Evolutionary conservation across 768 basidiomycete genomes (phyloP).

Genomic region (Hydnomerulius pinastri): DNA sequence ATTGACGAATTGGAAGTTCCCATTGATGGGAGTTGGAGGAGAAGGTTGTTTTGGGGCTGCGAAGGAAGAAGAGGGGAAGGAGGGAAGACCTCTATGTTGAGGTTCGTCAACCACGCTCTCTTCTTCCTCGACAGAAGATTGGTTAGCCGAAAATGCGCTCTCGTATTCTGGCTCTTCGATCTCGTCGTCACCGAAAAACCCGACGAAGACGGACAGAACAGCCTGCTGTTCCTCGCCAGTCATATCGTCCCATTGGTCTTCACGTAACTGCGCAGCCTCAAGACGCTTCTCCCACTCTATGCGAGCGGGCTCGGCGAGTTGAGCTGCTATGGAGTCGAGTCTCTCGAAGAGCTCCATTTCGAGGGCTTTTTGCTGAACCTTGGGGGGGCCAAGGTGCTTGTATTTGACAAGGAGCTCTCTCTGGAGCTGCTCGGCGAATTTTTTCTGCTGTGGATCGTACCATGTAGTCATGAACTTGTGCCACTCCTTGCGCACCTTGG

Average conservation of each 20-base stretch:
- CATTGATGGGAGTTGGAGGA: constrained; percentile 18
- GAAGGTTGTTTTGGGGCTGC: constrained; percentile 1
- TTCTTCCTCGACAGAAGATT: constrained; percentile 20
- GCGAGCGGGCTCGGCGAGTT: constrained; percentile 32
- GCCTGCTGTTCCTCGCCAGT: constrained; percentile 32
- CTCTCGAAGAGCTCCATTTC: constrained; percentile 30
- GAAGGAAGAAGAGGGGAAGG: background rate
- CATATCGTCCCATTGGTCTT: constrained; percentile 35
- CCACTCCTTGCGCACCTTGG: constrained; percentile 35
- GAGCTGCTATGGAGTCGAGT: constrained; percentile 20
- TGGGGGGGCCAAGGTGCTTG: constrained; percentile 26
- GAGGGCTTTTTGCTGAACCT: constrained; percentile 30
- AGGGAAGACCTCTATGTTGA: constrained; percentile 4
- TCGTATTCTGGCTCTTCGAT: constrained; percentile 20
- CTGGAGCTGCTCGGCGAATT: constrained; percentile 30
- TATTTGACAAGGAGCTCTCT: constrained; percentile 33
- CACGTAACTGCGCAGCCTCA: constrained; percentile 27
- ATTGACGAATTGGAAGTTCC: constrained; percentile 28
- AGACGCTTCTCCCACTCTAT: constrained; percentile 37
- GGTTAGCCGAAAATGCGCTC: constrained; percentile 5
- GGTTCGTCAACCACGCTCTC: constrained; percentile 21
- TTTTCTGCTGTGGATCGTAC: constrained; percentile 34
- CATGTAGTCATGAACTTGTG: constrained; percentile 26
- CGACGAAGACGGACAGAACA: constrained; percentile 31
- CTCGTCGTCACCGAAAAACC: constrained; percentile 29